Base-by-base conservation (phyloP, 2,329 filamentous ascomycete species). In the Raffaelea ambrosiae region DNA sequence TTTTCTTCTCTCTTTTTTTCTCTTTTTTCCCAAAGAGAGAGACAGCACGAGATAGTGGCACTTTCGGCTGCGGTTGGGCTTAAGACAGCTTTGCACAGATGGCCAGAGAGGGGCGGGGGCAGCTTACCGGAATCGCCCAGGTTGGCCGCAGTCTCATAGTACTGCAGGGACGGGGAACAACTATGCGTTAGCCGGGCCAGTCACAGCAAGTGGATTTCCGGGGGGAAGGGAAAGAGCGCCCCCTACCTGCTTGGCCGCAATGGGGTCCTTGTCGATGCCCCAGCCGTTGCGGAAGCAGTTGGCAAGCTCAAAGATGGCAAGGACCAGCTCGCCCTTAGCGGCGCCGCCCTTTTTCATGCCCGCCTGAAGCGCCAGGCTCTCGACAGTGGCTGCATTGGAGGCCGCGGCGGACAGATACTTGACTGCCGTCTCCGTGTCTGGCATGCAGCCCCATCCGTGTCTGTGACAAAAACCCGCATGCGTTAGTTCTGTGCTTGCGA, bases 81-180 rank as follows among this genome's bases (percentile, higher is more conserved):
- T n/a, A n/a, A n/a, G n/a, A n/a, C n/a, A n/a, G n/a, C n/a, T n/a
- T n/a, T n/a, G n/a, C n/a, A n/a, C n/a, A n/a, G n/a, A n/a, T n/a
- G n/a, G n/a, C n/a, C n/a, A n/a, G n/a, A n/a, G n/a, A n/a, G n/a
- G n/a, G n/a, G n/a, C n/a, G n/a, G n/a, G n/a, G n/a, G n/a, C n/a
- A n/a, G n/a, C 76, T 60, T 66, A 81, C 79, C 79, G 40, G 87
- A 88, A 66, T 98, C 93, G 52, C 93, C 93, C 55, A 98, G 70
- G 64, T 98, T 97, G 51, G 93, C 93, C 23, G 93, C 93, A 10
- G 91, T 96, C 69, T 97, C 91, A 66, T 97, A 98, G 66, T 97
- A 98, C 76, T 95, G 74, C 49, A 14, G 48, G 33, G 22, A n/a
- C 18, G 23, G 18, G 20, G 7, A 21, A 29, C 26, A 29, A 29